These are phyloP conservation scores for Talaromyces atroroseus DNA, from an alignment of 2,329 filamentous ascomycete species.

Conservation along the genomic window DNA sequence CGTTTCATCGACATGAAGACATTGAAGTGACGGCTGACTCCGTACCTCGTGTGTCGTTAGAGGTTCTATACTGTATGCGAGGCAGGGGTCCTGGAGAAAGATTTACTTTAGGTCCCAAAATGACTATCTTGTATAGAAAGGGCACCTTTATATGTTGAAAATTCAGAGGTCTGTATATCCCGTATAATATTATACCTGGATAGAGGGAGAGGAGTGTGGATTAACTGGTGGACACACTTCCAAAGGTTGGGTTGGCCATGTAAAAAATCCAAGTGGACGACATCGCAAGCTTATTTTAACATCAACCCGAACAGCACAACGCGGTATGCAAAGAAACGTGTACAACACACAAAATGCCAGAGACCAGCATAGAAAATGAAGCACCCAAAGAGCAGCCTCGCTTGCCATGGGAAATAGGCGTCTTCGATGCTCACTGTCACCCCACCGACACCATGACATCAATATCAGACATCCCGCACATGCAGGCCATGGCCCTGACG, in stretches of 20 bases:
- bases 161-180: too few relatives aligned
- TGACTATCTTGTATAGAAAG: too few relatives aligned
- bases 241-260: neutral
- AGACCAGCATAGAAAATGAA: neutral
- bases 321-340: neutral
- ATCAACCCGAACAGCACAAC: neutral
- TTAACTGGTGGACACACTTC: too few relatives aligned
- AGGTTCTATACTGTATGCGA: too few relatives aligned
- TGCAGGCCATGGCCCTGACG: conserved; percentile 55
- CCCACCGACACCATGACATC: conserved; percentile 60
- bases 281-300: neutral
- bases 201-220: too few relatives aligned
- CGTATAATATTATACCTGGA: too few relatives aligned
- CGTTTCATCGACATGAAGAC: too few relatives aligned
- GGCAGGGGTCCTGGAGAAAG: too few relatives aligned
- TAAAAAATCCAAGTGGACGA: neutral
- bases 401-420: conserved; percentile 59
- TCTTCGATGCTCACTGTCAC: conserved; percentile 62
- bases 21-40: too few relatives aligned
- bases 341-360: neutral
- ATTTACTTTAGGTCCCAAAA: too few relatives aligned
- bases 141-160: too few relatives aligned
- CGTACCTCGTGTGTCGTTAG: too few relatives aligned
- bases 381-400: conserved; percentile 9
- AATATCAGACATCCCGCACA: conserved; percentile 48